These are phyloP conservation scores for Fusarium citri DNA, from an alignment of 2,329 filamentous ascomycete species.

Conservation along the genomic window DNA sequence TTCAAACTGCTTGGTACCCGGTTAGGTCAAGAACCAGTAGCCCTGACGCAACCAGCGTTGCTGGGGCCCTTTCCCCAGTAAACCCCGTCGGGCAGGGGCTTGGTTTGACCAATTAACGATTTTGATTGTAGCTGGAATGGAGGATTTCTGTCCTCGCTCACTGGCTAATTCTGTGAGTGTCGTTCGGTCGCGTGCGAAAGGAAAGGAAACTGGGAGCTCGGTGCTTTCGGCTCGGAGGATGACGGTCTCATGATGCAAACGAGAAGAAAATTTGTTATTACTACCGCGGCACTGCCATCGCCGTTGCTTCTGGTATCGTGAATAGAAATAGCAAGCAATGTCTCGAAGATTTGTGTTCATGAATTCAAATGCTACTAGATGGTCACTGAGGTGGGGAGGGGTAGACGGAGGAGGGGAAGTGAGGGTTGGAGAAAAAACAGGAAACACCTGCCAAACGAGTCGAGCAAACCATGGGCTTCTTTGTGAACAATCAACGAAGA, in stretches of 20 bases:
- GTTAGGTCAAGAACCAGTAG: constrained; percentile 19
- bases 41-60: constrained; percentile 42
- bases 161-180: constrained; percentile 15
- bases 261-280: neutral
- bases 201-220: constrained; percentile 24
- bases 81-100: constrained; percentile 8
- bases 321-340: neutral
- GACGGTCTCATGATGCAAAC: constrained; percentile 17
- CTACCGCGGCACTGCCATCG: neutral
- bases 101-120: constrained; percentile 26
- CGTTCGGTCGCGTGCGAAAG: constrained; percentile 21
- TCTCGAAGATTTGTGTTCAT: constrained; percentile 15
- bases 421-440: neutral
- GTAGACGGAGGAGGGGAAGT: constrained; percentile 9
- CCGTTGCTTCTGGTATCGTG: neutral
- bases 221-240: constrained; percentile 30
- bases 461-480: constrained; percentile 5
- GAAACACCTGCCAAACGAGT: constrained; percentile 1
- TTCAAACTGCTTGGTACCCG: constrained; percentile 21
- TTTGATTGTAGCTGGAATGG: constrained; percentile 37
- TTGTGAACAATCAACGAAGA: neutral
- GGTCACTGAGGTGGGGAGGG: constrained; percentile 15
- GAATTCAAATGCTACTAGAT: neutral
- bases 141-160: constrained; percentile 25
- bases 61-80: constrained; percentile 18